These are phyloP conservation scores for Trichoderma semiorbis DNA, from an alignment of 2,329 filamentous ascomycete species.

Conservation along the genomic window DNA sequence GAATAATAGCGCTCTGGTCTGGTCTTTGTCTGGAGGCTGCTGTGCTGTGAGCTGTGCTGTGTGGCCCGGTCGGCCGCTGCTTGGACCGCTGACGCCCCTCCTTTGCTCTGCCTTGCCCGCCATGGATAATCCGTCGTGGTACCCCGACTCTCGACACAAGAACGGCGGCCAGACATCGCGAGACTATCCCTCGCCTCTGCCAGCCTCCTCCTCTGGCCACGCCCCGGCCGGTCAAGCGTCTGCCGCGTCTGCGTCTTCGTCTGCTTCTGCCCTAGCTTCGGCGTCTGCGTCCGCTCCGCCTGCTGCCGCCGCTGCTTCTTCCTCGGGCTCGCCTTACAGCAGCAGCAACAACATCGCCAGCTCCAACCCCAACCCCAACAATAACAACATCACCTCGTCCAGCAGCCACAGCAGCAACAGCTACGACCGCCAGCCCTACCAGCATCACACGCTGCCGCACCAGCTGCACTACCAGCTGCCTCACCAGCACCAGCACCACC, in stretches of 20 bases:
- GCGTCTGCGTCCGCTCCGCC: background rate
- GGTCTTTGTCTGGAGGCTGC: background rate
- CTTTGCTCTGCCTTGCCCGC: slow-evolving; percentile 21
- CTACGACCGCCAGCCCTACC: slow-evolving; percentile 3
- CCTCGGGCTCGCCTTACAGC: background rate
- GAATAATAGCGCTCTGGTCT: background rate
- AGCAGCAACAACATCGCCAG: background rate
- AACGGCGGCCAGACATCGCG: slow-evolving; percentile 43
- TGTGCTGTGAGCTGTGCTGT: background rate
- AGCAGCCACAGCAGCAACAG: background rate
- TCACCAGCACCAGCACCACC: background rate
- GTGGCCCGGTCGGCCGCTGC: slow-evolving; percentile 1
- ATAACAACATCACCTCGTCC: background rate
- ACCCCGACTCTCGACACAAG: slow-evolving; percentile 61
- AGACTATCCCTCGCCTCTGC: slow-evolving; percentile 40
- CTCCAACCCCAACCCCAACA: background rate
- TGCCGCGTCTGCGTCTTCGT: slow-evolving; percentile 38
- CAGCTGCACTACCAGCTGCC: slow-evolving; percentile 15
- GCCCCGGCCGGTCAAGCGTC: background rate
- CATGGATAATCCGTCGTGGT: slow-evolving; percentile 59
- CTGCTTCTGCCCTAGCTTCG: background rate
- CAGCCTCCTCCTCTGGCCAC: background rate
- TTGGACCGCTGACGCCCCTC: slow-evolving; percentile 17
- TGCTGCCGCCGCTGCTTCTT: background rate
- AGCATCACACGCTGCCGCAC: slow-evolving; percentile 6